A percentile compares a stretch with the other conserved stretches of the same genome.
Evolutionary conservation across 768 basidiomycete species (phyloP).

Genomic region (Suillus placidus): DNA sequence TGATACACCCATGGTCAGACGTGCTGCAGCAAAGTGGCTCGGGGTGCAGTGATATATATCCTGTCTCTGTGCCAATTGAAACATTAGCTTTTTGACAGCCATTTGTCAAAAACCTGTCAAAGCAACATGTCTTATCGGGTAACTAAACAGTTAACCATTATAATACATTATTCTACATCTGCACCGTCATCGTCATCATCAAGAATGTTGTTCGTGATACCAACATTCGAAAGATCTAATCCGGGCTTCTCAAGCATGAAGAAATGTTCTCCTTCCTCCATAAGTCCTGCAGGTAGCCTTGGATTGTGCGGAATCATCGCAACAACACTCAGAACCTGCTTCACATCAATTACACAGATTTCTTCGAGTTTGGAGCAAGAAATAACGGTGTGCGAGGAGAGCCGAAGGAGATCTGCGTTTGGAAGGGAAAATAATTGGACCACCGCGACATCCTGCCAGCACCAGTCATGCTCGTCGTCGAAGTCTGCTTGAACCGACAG

Average conservation of each 20-base stretch:
- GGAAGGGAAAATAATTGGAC: conserved; percentile 25
- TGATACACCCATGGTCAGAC: conserved; percentile 98
- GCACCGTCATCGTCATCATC: neutral
- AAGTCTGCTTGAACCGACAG: too few relatives aligned
- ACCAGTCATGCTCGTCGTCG: neutral
- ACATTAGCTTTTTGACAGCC: conserved; percentile 48
- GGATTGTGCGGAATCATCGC: conserved; percentile 27
- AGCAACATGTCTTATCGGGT: conserved; percentile 75
- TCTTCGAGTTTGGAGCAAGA: conserved; percentile 21
- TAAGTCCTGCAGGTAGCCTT: conserved; percentile 8
- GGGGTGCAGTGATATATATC: conserved; percentile 63
- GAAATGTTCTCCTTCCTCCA: conserved; percentile 13
- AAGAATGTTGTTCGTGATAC: neutral
- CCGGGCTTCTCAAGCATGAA: conserved; percentile 31
- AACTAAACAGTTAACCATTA: too few relatives aligned
- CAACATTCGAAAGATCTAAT: conserved; percentile 17
- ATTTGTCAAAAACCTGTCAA: conserved; percentile 76
- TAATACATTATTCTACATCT: too few relatives aligned
- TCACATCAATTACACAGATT: conserved; percentile 17
- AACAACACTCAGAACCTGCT: conserved; percentile 21
- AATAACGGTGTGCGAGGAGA: conserved; percentile 22
- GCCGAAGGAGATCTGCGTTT: conserved; percentile 15
- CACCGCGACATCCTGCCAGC: conserved; percentile 18
- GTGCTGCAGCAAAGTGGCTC: conserved; percentile 95
- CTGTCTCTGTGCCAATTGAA: conserved; percentile 17